These are phyloP conservation scores for Aureobasidium sp. DNA, from an alignment of 2,329 filamentous ascomycete species.

Conservation along the genomic window DNA sequence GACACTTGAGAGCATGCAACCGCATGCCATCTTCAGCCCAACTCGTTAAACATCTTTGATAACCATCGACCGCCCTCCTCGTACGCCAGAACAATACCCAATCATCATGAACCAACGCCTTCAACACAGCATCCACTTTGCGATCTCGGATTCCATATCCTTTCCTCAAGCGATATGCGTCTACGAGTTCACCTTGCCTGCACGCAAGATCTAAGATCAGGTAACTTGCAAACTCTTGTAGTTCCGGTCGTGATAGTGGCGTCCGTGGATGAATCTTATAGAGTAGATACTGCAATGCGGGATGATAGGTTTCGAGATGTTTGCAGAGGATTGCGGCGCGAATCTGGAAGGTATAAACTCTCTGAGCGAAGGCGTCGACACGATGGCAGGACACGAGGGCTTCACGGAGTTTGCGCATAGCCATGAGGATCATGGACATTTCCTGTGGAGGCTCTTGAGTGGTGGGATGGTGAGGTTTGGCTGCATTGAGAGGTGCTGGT, in stretches of 20 bases:
- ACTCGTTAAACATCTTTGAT: conserved; percentile 71
- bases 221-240: conserved; percentile 73
- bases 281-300: conserved; percentile 74
- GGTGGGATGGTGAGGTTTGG: conserved; percentile 8
- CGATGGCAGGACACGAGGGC: conserved; percentile 74
- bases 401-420: conserved; percentile 87
- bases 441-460: conserved; percentile 32
- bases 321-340: conserved; percentile 73
- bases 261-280: conserved; percentile 60
- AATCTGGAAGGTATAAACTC: conserved; percentile 87
- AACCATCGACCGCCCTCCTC: conserved; percentile 67
- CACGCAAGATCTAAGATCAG: conserved; percentile 84
- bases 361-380: conserved; percentile 72
- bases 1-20: conserved; percentile 73
- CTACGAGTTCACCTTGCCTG: conserved; percentile 64
- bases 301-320: conserved; percentile 83
- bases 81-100: conserved; percentile 72
- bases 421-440: conserved; percentile 68
- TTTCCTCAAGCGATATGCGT: conserved; percentile 62
- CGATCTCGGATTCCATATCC: conserved; percentile 51
- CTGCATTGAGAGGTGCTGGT: conserved; percentile 16
- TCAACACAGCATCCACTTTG: conserved; percentile 63
- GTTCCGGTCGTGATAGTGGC: conserved; percentile 61
- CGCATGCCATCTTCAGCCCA: conserved; percentile 71
- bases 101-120: conserved; percentile 70